Conservation (phyloP, 257 asterid species). For the Orobanche coerulescens region DNA sequence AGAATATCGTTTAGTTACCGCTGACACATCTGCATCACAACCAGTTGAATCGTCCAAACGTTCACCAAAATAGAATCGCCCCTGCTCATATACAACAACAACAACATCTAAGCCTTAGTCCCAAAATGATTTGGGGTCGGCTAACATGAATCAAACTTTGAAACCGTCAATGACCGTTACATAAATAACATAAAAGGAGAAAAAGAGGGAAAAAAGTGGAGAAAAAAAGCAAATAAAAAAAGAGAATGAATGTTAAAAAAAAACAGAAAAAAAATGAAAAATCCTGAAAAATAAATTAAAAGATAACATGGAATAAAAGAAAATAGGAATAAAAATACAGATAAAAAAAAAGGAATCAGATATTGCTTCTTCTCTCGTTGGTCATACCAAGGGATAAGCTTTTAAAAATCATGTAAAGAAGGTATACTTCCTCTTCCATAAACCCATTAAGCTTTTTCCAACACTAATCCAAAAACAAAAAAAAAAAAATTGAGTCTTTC, state of each 20-base stretch:
- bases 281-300: no score
- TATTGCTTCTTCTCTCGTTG: not conserved
- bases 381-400: not conserved
- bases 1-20: conserved; percentile 44
- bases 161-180: no score
- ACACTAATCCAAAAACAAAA: not conserved
- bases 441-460: not conserved
- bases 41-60: conserved; percentile 55
- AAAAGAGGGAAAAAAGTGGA: no score
- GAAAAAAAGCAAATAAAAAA: no score
- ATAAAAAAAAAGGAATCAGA: no score
- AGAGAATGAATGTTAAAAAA: no score
- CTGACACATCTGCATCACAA: conserved; percentile 72
- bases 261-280: no score
- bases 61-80: conserved; percentile 94
- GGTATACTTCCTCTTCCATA: conserved; percentile 3
- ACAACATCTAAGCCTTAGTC: not conserved
- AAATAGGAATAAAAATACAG: no score
- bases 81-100: conserved; percentile 40
- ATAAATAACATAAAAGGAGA: no score
- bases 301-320: no score
- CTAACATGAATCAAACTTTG: no score
- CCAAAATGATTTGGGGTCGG: no score
- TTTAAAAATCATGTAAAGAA: not conserved
- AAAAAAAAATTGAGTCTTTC: not conserved